Evolutionary conservation across 371 early-diverging fungal genomes (phyloP).

Genomic region (Blakeslea trispora): DNA sequence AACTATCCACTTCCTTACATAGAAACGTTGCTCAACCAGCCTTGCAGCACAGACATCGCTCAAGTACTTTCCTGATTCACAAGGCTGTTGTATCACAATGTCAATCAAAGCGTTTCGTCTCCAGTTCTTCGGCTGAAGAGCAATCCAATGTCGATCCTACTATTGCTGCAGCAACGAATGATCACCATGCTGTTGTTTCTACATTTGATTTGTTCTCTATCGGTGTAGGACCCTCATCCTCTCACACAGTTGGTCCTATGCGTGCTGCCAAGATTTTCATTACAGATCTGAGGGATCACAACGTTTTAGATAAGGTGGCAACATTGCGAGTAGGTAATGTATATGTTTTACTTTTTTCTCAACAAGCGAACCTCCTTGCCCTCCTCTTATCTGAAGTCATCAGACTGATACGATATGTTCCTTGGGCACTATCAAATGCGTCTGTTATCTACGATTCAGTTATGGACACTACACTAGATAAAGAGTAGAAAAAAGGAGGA

Average conservation of each 20-base stretch:
- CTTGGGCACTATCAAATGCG: not conserved
- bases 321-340: conserved; percentile 68
- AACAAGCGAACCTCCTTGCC: not conserved
- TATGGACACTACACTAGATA: not conserved
- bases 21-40: conserved; percentile 11
- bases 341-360: not conserved
- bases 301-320: conserved; percentile 69
- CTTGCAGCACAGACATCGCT: not conserved
- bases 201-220: conserved; percentile 96
- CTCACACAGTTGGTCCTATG: conserved; percentile 95
- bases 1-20: conserved; percentile 1
- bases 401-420: not conserved
- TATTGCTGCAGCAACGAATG: conserved; percentile 13
- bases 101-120: conserved; percentile 1
- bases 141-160: conserved; percentile 6
- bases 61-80: conserved; percentile 3
- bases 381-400: not conserved
- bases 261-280: conserved; percentile 94
- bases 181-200: conserved; percentile 88
- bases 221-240: conserved; percentile 93
- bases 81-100: conserved; percentile 13
- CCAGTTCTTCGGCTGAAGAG: conserved; percentile 11
- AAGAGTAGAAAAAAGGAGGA: not conserved
- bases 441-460: not conserved
- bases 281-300: conserved; percentile 74